Conservation (phyloP, 1,139 yeast genomes). For the Zygosaccharomyces pseudobailii region DNA sequence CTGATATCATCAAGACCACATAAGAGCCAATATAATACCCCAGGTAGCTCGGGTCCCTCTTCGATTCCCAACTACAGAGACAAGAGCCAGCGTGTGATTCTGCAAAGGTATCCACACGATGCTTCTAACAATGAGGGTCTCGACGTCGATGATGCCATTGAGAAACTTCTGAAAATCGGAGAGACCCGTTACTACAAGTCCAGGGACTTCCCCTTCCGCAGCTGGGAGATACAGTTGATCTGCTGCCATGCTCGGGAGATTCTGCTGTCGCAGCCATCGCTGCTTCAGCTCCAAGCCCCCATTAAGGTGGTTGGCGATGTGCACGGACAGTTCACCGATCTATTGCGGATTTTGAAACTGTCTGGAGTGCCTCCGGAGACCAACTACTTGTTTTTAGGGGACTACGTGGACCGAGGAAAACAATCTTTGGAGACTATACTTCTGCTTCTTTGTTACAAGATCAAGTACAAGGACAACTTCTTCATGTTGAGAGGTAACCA, state of each 20-base stretch:
- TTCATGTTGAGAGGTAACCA: constrained; percentile 83
- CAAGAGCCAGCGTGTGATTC: constrained; percentile 17
- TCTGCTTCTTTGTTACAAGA: constrained; percentile 65
- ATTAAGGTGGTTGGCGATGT: constrained; percentile 85
- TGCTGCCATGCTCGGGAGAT: constrained; percentile 65
- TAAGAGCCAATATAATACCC: constrained; percentile 4
- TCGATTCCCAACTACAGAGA: constrained; percentile 17
- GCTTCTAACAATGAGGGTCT: constrained; percentile 26
- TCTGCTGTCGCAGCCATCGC: constrained; percentile 70
- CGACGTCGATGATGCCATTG: constrained; percentile 32
- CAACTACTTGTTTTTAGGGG: constrained; percentile 76
- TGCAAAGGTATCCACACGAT: constrained; percentile 31
- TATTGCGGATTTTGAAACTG: constrained; percentile 64
- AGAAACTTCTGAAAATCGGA: constrained; percentile 29
- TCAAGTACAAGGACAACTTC: constrained; percentile 78
- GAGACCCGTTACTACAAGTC: constrained; percentile 25
- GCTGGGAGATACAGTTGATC: constrained; percentile 58
- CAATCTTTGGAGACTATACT: constrained; percentile 78
- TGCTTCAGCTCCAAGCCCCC: constrained; percentile 73
- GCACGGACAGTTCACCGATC: constrained; percentile 79
- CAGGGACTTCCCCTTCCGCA: constrained; percentile 36
- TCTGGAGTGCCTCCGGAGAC: constrained; percentile 81
- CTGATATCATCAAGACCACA: constrained; percentile 9
- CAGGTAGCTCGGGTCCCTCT: constrained; percentile 12
- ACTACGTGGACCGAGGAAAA: constrained; percentile 82